Evolutionary conservation across 805 yeast genomes (phyloP).

Genomic region (Candida wancherniae): DNA sequence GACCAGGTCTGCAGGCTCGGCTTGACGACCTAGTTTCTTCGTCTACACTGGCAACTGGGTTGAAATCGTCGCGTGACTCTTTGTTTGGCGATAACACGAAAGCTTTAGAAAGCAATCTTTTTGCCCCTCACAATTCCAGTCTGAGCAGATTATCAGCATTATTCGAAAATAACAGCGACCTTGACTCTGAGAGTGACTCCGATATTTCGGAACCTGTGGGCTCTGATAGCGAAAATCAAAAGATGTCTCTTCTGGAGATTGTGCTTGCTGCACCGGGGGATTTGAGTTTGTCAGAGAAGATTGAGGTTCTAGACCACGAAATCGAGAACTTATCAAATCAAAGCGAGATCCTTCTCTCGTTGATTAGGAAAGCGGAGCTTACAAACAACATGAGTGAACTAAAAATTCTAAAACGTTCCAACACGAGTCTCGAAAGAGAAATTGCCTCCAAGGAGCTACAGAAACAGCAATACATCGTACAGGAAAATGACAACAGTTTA

Average conservation of each 20-base stretch:
- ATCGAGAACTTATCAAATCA: slow-evolving; percentile 60
- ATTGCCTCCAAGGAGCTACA: slow-evolving; percentile 68
- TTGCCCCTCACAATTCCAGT: slow-evolving; percentile 5
- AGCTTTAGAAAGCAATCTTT: slow-evolving; percentile 1
- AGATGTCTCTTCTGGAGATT: slow-evolving; percentile 26
- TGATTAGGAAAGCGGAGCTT: slow-evolving; percentile 76
- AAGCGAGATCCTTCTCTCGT: slow-evolving; percentile 56
- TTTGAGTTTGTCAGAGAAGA: slow-evolving; percentile 60
- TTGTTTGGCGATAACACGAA: slow-evolving; percentile 7
- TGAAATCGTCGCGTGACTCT: slow-evolving; percentile 5
- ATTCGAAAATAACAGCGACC: slow-evolving; percentile 34
- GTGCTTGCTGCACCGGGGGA: slow-evolving; percentile 67
- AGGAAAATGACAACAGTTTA: slow-evolving; percentile 74
- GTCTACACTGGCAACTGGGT: too few species aligned
- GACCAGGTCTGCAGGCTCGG: too few species aligned
- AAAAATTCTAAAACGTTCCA: slow-evolving; percentile 63
- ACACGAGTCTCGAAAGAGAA: slow-evolving; percentile 62
- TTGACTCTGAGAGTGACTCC: slow-evolving; percentile 32
- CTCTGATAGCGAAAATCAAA: slow-evolving; percentile 5
- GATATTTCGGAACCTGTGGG: slow-evolving; percentile 19
- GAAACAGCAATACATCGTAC: slow-evolving; percentile 75
- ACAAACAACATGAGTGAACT: slow-evolving; percentile 72
- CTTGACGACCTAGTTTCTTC: too few species aligned
- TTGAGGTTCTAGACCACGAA: slow-evolving; percentile 51
- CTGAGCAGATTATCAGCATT: slow-evolving; percentile 23